Base-by-base conservation (phyloP, 768 basidiomycete species). In the Pleurotus djamor region DNA sequence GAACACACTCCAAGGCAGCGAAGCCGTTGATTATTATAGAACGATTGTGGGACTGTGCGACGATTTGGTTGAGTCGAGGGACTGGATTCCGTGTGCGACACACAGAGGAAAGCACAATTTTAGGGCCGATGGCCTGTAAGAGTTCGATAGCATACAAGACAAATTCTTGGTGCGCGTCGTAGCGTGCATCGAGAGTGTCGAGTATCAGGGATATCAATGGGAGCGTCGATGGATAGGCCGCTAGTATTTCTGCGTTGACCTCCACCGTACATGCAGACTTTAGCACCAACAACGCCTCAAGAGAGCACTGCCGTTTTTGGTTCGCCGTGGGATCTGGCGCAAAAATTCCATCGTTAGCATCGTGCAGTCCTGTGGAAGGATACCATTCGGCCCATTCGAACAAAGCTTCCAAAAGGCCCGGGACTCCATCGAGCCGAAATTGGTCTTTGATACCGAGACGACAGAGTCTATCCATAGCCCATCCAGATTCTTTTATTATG, bases 361-460 rank as follows among this genome's bases (percentile, higher is more conserved):
- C 70, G 63, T 78, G 78, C 65, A 82, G 76, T n/a, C 88, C 87
- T 62, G 86, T 83, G 2, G 69, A 77, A 52, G 86, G 78, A 69
- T 91, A 96, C 87, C 87, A 90, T 67, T 91, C 87, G 2, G 95
- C 94, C 89, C 90, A 94, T 67, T 89, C 90, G 61, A 94, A 89
- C 17, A 98, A 77, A 4, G 88, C 89, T 65, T 94, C 89, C 28
- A 91, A 84, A 44, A 96, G 77, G 7, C 93, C 93, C 0, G 92
- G 89, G 52, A 92, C 86, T 36, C 78, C 76, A 41, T 78, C 80
- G 59, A 98, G 80, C 58, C 83, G 69, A 71, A 96, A 92, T 54
- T 85, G 77, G 52, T 95, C 93, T 65, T 91, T 89, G 64, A 82
- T 81, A 64, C 86, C 88, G n/a, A 92, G 79, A 16, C 91, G 84